A percentile compares a stretch with the other conserved stretches of the same genome.
These are phyloP conservation scores for Coelomomyces lativittatus DNA, from an alignment of 371 early-diverging fungal species.

Conservation along the genomic window DNA sequence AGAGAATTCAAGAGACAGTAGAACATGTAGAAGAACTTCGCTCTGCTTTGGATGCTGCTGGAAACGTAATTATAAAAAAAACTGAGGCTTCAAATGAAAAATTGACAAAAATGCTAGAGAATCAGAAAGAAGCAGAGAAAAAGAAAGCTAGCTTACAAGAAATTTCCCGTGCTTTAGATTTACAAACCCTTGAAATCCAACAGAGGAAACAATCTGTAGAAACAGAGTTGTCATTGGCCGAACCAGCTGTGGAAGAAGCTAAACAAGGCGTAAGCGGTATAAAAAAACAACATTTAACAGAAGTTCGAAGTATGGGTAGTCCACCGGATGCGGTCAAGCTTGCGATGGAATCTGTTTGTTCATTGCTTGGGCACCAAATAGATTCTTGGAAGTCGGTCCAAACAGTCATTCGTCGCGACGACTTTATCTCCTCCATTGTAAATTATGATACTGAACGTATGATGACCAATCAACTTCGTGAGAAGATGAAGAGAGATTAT, in stretches of 20 bases:
- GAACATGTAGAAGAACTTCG: constrained; percentile 85
- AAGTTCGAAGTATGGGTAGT: constrained; percentile 92
- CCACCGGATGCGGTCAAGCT: constrained; percentile 92
- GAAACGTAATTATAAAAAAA: constrained; percentile 71
- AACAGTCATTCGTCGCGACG: constrained; percentile 78
- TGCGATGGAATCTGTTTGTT: constrained; percentile 94
- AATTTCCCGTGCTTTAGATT: constrained; percentile 58
- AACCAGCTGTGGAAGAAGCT: constrained; percentile 91
- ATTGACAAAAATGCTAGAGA: constrained; percentile 83
- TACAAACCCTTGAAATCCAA: constrained; percentile 60
- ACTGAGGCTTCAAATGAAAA: constrained; percentile 80
- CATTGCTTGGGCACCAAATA: constrained; percentile 68
- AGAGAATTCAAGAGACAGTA: constrained; percentile 88
- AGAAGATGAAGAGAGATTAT: constrained; percentile 57
- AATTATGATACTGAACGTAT: constrained; percentile 71
- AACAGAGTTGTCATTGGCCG: constrained; percentile 79
- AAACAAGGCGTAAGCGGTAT: constrained; percentile 80
- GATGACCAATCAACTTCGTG: constrained; percentile 53
- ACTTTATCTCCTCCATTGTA: constrained; percentile 92
- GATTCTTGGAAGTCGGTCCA: constrained; percentile 77
- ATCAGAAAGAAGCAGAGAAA: constrained; percentile 86
- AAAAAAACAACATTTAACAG: constrained; percentile 90
- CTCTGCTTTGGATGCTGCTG: constrained; percentile 67
- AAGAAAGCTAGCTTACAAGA: constrained; percentile 64
- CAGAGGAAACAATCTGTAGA: constrained; percentile 64